Evolutionary conservation across 768 basidiomycete species (phyloP).

Genomic region (Leucogyrophana mollusca): DNA sequence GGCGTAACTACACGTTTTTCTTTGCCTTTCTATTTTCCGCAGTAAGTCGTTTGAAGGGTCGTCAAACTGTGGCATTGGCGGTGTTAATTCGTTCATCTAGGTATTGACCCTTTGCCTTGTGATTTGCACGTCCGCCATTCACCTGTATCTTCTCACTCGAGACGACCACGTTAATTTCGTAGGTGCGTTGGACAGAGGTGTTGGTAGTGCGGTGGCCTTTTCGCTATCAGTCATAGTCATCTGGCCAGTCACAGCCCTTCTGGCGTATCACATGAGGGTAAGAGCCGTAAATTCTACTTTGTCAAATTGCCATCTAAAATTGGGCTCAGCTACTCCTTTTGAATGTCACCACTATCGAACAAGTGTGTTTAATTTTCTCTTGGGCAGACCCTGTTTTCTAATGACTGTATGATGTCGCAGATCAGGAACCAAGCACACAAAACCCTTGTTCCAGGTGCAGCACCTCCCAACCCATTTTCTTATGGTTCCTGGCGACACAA

Average conservation of each 20-base stretch:
- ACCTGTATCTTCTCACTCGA: slow-evolving; percentile 68
- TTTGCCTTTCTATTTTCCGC: slow-evolving; percentile 77
- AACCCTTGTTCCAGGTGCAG: slow-evolving; percentile 56
- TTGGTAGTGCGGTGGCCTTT: slow-evolving; percentile 83
- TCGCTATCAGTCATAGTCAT: slow-evolving; percentile 67
- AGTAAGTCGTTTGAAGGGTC: slow-evolving; percentile 43
- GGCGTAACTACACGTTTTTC: slow-evolving; percentile 94
- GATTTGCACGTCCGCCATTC: slow-evolving; percentile 80
- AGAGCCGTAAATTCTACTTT: slow-evolving; percentile 26
- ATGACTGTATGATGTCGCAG: slow-evolving; percentile 34
- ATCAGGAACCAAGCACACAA: slow-evolving; percentile 87
- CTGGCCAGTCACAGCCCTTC: slow-evolving; percentile 79
- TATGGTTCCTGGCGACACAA: slow-evolving; percentile 78
- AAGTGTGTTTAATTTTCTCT: slow-evolving; percentile 48
- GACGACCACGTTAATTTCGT: slow-evolving; percentile 47
- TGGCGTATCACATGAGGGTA: slow-evolving; percentile 86
- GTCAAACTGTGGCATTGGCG: neutral
- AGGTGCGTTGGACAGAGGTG: slow-evolving; percentile 46
- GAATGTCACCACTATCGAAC: slow-evolving; percentile 96
- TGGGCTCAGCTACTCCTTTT: slow-evolving; percentile 64
- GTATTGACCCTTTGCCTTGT: slow-evolving; percentile 72
- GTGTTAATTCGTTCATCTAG: slow-evolving; percentile 35
- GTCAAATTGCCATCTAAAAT: neutral
- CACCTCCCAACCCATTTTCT: slow-evolving; percentile 85
- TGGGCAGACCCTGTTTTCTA: slow-evolving; percentile 1